Conservation (phyloP, 768 basidiomycete genomes). For the Polyporus arcularius region DNA sequence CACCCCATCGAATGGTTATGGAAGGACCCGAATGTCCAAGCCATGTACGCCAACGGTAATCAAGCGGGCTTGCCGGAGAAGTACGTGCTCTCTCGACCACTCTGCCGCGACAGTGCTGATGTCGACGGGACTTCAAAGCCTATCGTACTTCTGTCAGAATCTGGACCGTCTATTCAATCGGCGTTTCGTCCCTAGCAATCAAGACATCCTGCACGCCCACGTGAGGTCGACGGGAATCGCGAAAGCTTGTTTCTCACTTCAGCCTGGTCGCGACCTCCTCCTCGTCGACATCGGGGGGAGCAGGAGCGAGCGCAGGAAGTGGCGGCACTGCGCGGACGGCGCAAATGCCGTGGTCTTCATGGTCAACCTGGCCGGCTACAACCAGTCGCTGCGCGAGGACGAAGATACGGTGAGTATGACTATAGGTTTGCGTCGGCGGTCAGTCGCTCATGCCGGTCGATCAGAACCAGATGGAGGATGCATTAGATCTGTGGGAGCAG, state of each 20-base stretch:
- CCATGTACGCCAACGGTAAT: conserved; percentile 80
- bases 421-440: not conserved
- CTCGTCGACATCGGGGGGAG: conserved; percentile 94
- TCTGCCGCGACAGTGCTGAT: no score
- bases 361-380: conserved; percentile 88
- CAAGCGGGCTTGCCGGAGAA: conserved; percentile 93
- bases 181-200: conserved; percentile 70
- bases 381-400: conserved; percentile 77
- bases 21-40: conserved; percentile 74
- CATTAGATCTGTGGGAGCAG: not conserved
- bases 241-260: conserved; percentile 70
- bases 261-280: conserved; percentile 77
- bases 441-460: not conserved
- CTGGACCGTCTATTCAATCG: conserved; percentile 78
- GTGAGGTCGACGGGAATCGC: conserved; percentile 91
- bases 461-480: not conserved
- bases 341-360: conserved; percentile 90
- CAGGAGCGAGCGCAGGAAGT: conserved; percentile 88
- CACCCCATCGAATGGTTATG: conserved; percentile 72
- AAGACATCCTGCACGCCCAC: conserved; percentile 83
- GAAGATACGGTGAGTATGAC: not conserved
- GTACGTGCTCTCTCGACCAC: conserved; percentile 37
- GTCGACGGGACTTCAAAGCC: conserved; percentile 44
- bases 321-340: conserved; percentile 94
- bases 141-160: conserved; percentile 74